phyloP scores from a whole-genome alignment of 2,329 filamentous ascomycete species.

The Fusarium odoratissimum region DNA sequence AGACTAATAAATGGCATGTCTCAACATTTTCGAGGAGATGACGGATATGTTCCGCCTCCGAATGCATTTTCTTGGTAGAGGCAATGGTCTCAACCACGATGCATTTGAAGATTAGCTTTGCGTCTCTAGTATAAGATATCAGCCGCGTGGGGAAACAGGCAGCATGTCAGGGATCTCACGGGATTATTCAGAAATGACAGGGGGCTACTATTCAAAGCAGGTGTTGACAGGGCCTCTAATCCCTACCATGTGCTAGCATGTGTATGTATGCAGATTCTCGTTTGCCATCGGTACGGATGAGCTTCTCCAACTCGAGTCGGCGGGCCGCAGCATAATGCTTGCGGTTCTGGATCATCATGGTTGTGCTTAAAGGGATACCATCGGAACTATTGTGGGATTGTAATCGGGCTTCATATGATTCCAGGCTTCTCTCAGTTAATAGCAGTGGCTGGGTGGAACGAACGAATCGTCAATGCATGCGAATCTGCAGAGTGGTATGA shows the following conservation, averaged over 20 bases:
- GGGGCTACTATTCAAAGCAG: background rate
- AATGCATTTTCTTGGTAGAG: slow-evolving; percentile 21
- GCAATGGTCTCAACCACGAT: slow-evolving; percentile 24
- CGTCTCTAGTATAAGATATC: slow-evolving; percentile 16
- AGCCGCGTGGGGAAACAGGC: slow-evolving; percentile 11
- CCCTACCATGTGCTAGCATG: background rate
- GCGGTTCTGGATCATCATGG: background rate
- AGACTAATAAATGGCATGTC: slow-evolving; percentile 10
- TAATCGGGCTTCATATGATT: background rate
- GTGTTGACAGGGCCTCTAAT: background rate
- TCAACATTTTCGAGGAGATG: slow-evolving; percentile 1
- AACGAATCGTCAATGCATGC: background rate
- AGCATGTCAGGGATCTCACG: slow-evolving; percentile 19
- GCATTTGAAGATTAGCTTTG: slow-evolving; percentile 32
- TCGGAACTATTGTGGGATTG: background rate
- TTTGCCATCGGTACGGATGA: background rate
- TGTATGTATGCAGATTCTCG: background rate
- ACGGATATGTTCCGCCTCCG: slow-evolving; percentile 3
- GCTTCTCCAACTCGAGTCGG: background rate
- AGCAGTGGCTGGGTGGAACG: background rate
- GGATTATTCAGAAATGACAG: slow-evolving; percentile 2
- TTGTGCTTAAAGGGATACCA: background rate
- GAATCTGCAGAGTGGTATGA: background rate
- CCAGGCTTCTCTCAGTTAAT: background rate
- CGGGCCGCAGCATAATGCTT: background rate